Evolutionary conservation across 2,329 filamentous ascomycete species (phyloP).

Genomic region (Alternaria arborescens): DNA sequence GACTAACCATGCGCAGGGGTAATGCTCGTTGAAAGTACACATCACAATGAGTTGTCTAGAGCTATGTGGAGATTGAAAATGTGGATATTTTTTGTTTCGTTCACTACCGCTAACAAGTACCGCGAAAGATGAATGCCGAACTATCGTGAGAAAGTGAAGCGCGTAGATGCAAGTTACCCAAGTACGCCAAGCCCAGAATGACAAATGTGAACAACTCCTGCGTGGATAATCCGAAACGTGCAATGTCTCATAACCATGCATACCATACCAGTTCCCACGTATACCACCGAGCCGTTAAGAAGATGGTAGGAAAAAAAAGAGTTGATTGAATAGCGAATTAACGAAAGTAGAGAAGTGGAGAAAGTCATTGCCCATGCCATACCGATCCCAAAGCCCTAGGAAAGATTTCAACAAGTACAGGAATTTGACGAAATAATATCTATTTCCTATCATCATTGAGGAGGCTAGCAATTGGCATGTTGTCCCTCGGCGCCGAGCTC

Average conservation of each 20-base stretch:
- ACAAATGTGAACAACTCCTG: slow-evolving; percentile 1
- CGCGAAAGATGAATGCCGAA: neutral
- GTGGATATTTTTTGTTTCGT: neutral
- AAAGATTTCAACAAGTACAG: slow-evolving; percentile 6
- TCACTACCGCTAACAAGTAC: neutral
- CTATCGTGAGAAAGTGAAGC: neutral
- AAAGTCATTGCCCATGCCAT: slow-evolving; percentile 8
- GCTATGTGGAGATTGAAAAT: neutral
- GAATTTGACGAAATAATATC: neutral
- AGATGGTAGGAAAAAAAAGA: neutral
- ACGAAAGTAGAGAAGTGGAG: slow-evolving; percentile 36
- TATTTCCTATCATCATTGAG: slow-evolving; percentile 51
- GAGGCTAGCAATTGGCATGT: slow-evolving; percentile 51
- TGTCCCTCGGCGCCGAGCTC: slow-evolving; percentile 48
- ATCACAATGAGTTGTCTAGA: neutral
- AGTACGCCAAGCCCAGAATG: slow-evolving; percentile 1
- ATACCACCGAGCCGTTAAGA: slow-evolving; percentile 1
- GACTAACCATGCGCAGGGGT: neutral
- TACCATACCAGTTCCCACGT: slow-evolving; percentile 1
- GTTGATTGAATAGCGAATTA: slow-evolving; percentile 24
- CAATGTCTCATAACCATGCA: slow-evolving; percentile 4
- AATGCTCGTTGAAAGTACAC: neutral
- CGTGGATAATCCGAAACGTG: slow-evolving; percentile 7
- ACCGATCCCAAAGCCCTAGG: slow-evolving; percentile 1
- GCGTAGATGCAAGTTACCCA: neutral